Conservation (phyloP, 2,329 filamentous ascomycete genomes). For the Neonectria hederae region DNA sequence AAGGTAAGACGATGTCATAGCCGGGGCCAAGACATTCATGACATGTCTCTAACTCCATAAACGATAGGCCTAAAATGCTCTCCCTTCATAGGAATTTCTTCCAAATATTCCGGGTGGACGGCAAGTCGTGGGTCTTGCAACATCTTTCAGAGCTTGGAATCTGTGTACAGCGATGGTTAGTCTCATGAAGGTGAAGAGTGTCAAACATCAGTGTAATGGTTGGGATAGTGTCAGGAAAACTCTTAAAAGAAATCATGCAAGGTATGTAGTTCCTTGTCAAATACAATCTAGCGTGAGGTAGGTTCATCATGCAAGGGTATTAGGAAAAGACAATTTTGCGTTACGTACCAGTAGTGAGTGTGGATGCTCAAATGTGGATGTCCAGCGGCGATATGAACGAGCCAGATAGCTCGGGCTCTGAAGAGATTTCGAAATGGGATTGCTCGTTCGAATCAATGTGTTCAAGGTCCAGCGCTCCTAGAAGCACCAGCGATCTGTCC, state of each 20-base stretch:
- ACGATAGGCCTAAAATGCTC: neutral
- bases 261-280: constrained; percentile 48
- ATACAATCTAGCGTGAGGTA: constrained; percentile 59
- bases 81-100: neutral
- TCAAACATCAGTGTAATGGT: neutral
- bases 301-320: constrained; percentile 50
- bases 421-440: neutral
- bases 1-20: neutral
- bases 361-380: neutral
- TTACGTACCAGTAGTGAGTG: constrained; percentile 14
- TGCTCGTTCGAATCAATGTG: neutral
- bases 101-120: neutral
- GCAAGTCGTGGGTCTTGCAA: neutral
- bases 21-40: neutral
- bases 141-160: neutral
- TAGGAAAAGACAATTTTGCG: constrained; percentile 5
- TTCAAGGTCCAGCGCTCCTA: constrained; percentile 39
- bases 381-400: neutral
- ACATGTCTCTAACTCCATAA: neutral
- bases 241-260: constrained; percentile 49
- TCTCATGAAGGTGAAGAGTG: neutral
- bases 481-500: constrained; percentile 53
- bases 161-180: constrained; percentile 22
- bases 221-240: constrained; percentile 44
- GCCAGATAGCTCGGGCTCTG: neutral